Evolutionary conservation across 768 basidiomycete species (phyloP).

Genomic region (Phaffia tasmanica): DNA sequence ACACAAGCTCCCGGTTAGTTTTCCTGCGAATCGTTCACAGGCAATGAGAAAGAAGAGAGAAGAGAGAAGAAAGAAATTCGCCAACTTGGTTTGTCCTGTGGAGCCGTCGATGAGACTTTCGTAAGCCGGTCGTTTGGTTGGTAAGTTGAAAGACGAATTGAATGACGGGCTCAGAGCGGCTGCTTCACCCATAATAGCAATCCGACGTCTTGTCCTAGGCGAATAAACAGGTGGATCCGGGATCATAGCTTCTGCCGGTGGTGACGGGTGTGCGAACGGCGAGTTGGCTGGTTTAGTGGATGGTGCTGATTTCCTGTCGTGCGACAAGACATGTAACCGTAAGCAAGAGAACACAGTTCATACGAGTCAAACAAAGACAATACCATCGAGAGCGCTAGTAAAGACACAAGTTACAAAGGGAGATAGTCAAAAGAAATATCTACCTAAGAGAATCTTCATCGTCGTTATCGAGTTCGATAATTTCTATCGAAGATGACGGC

Average conservation of each 20-base stretch:
- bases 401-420: neutral
- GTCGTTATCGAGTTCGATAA: slow-evolving; percentile 12
- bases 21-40: neutral
- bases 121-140: too few relatives aligned
- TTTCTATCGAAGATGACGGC: neutral
- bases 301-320: neutral
- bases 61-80: neutral
- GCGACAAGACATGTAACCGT: neutral
- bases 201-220: neutral
- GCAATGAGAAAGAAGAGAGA: too few relatives aligned
- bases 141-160: neutral
- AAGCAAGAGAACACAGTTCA: neutral
- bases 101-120: too few relatives aligned
- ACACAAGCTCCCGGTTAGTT: too few relatives aligned
- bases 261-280: neutral
- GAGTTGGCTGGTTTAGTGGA: neutral
- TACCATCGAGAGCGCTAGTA: too few relatives aligned
- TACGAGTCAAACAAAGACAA: too few relatives aligned
- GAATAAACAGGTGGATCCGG: slow-evolving; percentile 3
- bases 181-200: neutral
- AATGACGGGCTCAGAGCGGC: neutral
- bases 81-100: neutral
- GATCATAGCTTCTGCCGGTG: neutral
- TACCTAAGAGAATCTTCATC: neutral
- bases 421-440: neutral